Percentiles rank a stretch among this genome's conserved stretches.
These are phyloP conservation scores for Cutaneotrichosporon spelunceum DNA, from an alignment of 1,284 basidiomycete genomes.

Conservation along the genomic window DNA sequence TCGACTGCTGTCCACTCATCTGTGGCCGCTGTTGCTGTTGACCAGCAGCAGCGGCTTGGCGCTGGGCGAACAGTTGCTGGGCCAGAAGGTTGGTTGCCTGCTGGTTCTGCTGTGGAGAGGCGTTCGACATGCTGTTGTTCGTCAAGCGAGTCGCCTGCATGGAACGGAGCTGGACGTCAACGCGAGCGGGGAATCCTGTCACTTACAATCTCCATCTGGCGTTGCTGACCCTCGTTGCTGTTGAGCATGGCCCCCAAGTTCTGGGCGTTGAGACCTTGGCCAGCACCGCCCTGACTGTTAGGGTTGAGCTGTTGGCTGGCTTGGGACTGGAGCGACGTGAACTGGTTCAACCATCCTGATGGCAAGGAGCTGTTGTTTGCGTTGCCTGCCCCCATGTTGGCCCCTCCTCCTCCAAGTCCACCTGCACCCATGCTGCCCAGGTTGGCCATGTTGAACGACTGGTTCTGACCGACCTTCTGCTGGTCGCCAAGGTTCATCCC, in stretches of 20 bases:
- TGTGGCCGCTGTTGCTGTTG: conserved; percentile 18
- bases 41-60: conserved; percentile 10
- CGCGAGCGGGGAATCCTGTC: neutral
- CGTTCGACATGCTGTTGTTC: conserved; percentile 10
- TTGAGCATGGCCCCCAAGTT: conserved; percentile 1
- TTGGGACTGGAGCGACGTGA: conserved; percentile 22
- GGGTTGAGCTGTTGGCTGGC: conserved; percentile 16
- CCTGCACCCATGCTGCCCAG: conserved; percentile 2
- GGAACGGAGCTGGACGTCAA: conserved; percentile 17
- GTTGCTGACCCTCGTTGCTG: conserved; percentile 13
- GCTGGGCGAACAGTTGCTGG: conserved; percentile 18
- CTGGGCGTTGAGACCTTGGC: conserved; percentile 6
- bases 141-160: conserved; percentile 21
- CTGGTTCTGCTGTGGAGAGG: conserved; percentile 10
- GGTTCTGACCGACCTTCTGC: conserved; percentile 15
- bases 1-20: conserved; percentile 1
- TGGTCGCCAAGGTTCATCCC: conserved; percentile 14
- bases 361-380: conserved; percentile 15
- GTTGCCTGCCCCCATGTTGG: conserved; percentile 7
- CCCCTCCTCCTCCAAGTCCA: conserved; percentile 1
- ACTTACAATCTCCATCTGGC: conserved; percentile 25
- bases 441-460: conserved; percentile 21
- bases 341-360: conserved; percentile 21
- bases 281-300: conserved; percentile 1
- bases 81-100: conserved; percentile 12